Base-by-base conservation (phyloP, 2,329 filamentous ascomycete genomes). In the Leptographium lundbergii region DNA sequence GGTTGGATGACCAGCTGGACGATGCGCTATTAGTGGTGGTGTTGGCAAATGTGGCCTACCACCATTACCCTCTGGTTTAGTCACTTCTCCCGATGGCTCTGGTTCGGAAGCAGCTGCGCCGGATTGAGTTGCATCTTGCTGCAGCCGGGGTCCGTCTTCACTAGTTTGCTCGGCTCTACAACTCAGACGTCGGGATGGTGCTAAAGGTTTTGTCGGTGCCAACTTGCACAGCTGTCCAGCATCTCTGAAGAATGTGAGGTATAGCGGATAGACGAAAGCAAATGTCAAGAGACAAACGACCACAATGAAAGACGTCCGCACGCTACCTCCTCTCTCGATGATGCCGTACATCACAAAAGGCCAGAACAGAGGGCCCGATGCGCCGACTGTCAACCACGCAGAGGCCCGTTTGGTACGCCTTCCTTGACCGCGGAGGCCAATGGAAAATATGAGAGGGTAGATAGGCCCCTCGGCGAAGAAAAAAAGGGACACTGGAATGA, bases 381-480 rank as follows among this genome's bases (percentile, higher is more conserved):
- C 87, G 56, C 85, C 87, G 69, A 86, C 89, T 1, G 91, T 88
- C 63, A 95, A 85, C 69, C 83, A 88, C 1, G 86, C 87, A 0
- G 87, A 86, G 0, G 87, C 89, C 54, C 86, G 80, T 73, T 95
- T 95, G 4, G 87, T 91, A 63, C 89, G 80, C n/a, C 81, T 79
- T 0, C 90, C 90, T 56, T 95, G 81, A 0, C 90, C 89, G 3
- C 89, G 82, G 61, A 95, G 84, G 3, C 87, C 88, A 14, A 94
- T 79, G 4, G 88, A 84, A 64, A 91, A 90, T 61, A 94, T 85
- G 1, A 91, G 84, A 0, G 91, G 90, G 77, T 89, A 95, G 65
- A 89, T 82, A 57, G 90, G 89, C 0, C 86, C 88, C 69, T 92
- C 89, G 67, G 88, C 89, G 70, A 95, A 89, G 64, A 89, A 85